Conservation (phyloP, 345 rosid genomes). For the Eucalyptus caleyi region DNA sequence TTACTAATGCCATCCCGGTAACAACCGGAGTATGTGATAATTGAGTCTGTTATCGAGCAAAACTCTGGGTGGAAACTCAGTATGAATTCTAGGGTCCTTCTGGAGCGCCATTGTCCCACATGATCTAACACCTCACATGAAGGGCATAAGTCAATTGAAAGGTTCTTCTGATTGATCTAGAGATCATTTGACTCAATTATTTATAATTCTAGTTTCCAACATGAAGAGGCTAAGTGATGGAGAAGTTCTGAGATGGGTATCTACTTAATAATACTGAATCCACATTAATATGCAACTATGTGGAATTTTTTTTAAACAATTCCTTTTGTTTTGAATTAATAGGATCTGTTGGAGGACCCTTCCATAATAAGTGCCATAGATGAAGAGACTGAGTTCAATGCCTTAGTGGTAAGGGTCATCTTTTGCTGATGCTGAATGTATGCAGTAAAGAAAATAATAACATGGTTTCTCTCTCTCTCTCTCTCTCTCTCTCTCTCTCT, state of each 20-base stretch:
- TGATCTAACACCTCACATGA: neutral
- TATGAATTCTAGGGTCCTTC: neutral
- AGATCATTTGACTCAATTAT: neutral
- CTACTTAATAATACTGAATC: neutral
- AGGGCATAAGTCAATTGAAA: neutral
- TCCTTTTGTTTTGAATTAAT: neutral
- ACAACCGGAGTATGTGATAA: neutral
- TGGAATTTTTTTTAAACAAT: neutral
- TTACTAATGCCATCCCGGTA: neutral
- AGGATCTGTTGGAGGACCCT: slow-evolving; percentile 87
- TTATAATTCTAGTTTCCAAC: neutral
- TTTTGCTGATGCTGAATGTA: neutral
- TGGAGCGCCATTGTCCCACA: neutral
- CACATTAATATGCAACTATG: neutral
- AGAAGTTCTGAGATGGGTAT: neutral
- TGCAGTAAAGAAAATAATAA: neutral
- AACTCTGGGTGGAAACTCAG: neutral
- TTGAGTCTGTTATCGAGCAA: neutral
- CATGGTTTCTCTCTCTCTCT: neutral
- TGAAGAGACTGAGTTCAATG: slow-evolving; percentile 88
- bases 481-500: neutral
- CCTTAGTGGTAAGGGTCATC: slow-evolving; percentile 62
- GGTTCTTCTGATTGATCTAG: neutral
- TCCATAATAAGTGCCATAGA: slow-evolving; percentile 66
- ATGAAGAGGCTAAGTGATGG: neutral